phyloP scores from a whole-genome alignment of 2,329 filamentous ascomycete species.

The Aspergillus piperis region DNA sequence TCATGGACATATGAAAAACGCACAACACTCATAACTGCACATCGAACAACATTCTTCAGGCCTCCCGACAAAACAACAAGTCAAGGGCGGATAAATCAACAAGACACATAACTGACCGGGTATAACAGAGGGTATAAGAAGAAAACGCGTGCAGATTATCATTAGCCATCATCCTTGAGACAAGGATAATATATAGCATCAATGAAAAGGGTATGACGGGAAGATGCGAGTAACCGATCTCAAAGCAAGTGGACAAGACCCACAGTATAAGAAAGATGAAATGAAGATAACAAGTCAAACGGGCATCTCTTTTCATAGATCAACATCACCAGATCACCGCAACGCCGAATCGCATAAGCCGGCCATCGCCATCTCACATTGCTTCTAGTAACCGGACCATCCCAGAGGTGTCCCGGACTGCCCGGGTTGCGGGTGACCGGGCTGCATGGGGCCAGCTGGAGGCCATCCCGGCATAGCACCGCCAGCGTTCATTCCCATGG shows the following conservation, averaged over 20 bases:
- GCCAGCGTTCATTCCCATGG: conserved; percentile 38
- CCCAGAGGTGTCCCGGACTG: conserved; percentile 41
- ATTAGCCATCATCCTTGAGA: conserved; percentile 27
- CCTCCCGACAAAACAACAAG: conserved; percentile 15
- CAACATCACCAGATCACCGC: conserved; percentile 10
- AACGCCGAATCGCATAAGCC: conserved; percentile 31
- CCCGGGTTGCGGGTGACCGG: conserved; percentile 41
- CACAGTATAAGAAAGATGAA: background rate
- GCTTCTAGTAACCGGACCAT: conserved; percentile 39
- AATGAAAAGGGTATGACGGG: conserved; percentile 15
- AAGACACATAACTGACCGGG: conserved; percentile 26
- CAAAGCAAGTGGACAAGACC: background rate
- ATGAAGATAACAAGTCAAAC: background rate
- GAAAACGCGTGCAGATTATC: conserved; percentile 33
- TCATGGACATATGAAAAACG: conserved; percentile 22
- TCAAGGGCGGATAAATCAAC: conserved; percentile 11
- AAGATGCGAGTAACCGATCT: background rate
- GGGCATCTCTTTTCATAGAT: background rate
- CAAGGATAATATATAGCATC: conserved; percentile 20
- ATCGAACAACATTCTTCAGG: conserved; percentile 10
- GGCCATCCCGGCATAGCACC: conserved; percentile 42
- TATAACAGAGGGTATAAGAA: conserved; percentile 42
- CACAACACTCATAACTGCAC: conserved; percentile 18
- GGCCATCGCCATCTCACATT: conserved; percentile 11
- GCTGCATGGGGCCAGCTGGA: conserved; percentile 39